Percentiles rank a stretch among this genome's conserved stretches.
Evolutionary conservation across 2,329 filamentous ascomycete genomes (phyloP).

Genomic region (Aspergillus alliaceus): DNA sequence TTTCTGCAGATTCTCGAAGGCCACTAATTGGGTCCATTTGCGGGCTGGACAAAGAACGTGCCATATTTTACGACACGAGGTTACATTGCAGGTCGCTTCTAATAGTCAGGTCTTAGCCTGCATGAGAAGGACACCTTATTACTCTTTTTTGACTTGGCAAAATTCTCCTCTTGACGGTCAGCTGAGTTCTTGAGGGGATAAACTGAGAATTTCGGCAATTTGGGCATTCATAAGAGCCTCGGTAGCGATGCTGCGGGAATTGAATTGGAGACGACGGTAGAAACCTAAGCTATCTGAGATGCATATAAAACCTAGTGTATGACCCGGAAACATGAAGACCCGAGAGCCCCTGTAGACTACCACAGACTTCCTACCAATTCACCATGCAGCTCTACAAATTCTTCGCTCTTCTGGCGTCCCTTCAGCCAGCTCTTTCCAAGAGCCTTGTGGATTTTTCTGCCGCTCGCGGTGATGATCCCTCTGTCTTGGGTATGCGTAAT

Average conservation of each 20-base stretch:
- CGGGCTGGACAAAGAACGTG: neutral
- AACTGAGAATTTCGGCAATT: neutral
- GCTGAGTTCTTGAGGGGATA: neutral
- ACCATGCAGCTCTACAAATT: neutral
- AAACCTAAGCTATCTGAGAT: too few relatives aligned
- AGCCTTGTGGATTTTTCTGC: slow-evolving; percentile 10
- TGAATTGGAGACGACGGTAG: too few relatives aligned
- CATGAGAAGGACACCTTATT: neutral
- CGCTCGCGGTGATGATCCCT: slow-evolving; percentile 10
- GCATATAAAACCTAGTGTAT: neutral
- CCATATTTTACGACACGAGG: neutral
- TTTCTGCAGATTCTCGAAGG: neutral
- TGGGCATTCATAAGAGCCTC: too few relatives aligned
- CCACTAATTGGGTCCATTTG: neutral
- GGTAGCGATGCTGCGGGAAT: too few relatives aligned
- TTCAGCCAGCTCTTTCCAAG: neutral
- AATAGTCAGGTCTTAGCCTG: neutral
- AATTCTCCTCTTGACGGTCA: neutral
- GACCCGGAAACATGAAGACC: neutral
- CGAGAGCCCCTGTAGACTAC: neutral
- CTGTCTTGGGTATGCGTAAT: slow-evolving; percentile 8
- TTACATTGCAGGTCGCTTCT: neutral
- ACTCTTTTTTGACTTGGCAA: neutral
- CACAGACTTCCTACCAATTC: neutral
- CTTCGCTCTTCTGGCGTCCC: neutral